Evolutionary conservation across 2,329 filamentous ascomycete species (phyloP), one percentile per base, ranked within the genome.

Genomic region (Alternaria sp.): DNA sequence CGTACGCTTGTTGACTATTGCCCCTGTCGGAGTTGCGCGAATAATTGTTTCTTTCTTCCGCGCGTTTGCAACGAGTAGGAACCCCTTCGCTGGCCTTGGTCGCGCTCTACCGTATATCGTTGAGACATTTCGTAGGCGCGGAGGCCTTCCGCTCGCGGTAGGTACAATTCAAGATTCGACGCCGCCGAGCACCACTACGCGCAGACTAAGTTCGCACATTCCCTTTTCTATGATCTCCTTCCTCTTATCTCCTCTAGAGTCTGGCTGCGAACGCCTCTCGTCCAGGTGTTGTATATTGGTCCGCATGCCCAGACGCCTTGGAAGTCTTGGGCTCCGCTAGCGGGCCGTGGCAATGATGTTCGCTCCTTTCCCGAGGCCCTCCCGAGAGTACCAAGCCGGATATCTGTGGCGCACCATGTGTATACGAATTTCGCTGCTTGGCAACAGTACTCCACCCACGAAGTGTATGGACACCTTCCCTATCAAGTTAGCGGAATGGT

Each of bases 391-490:
- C 23, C 43, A 58, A 25, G 41, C 50, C 45, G 47, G 46, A 45
- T 37, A 50, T 41, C n/a, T 49, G 33, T 55, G 26, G 50, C 30
- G 46, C 49, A 54, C 28, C 10, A 58, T 20, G 5, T n/a, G 11
- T 45, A 12, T 46, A 26, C 26, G n/a, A n/a, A 44, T 43, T 10
- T 49, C 54, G 57, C 26, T 50, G 26, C 56, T 58, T 61, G 61
- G 61, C 53, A 14, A 50, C 53, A 15, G 30, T 30, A 10, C 23
- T 41, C 56, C 30, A 54, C 26, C 41, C 15, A 53, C 37, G 41
- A n/a, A 28, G n/a, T 44, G 14, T 41, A 57, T 18, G 7, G 20
- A 12, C 44, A 67, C 62, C 65, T 67, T 60, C 61, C 57, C 15
- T 9, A 65, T 55, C 23, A 11, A 53, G 61, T 58, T 65, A 65